Evolutionary conservation across 2,329 filamentous ascomycete genomes (phyloP).

Genomic region (Sclerotiophoma versabilis): DNA sequence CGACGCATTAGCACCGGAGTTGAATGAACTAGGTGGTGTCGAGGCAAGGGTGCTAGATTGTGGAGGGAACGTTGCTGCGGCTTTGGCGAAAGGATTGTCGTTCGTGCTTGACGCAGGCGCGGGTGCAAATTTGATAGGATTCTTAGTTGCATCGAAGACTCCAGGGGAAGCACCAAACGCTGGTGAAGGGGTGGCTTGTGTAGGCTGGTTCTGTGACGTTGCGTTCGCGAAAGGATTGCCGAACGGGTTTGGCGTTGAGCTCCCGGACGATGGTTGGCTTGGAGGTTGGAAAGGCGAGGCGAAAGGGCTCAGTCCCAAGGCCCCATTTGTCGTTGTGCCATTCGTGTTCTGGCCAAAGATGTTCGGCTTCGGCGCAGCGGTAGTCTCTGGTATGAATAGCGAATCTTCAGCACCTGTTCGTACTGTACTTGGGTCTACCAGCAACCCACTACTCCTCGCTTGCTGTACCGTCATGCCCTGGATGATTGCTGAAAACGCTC

Average conservation of each 20-base stretch:
- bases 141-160: slow-evolving; percentile 38
- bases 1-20: neutral
- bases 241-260: slow-evolving; percentile 20
- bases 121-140: slow-evolving; percentile 37
- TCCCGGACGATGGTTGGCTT: slow-evolving; percentile 2
- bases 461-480: slow-evolving; percentile 62
- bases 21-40: slow-evolving; percentile 12
- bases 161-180: slow-evolving; percentile 26
- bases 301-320: slow-evolving; percentile 24
- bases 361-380: slow-evolving; percentile 14
- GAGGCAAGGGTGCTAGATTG: slow-evolving; percentile 8
- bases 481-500: slow-evolving; percentile 64
- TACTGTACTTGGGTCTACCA: slow-evolving; percentile 50
- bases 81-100: slow-evolving; percentile 18
- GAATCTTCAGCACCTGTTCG: slow-evolving; percentile 43
- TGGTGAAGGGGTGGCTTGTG: neutral
- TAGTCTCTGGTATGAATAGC: slow-evolving; percentile 51
- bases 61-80: neutral
- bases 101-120: slow-evolving; percentile 2
- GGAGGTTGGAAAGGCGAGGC: slow-evolving; percentile 29
- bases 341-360: slow-evolving; percentile 20
- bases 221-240: slow-evolving; percentile 9
- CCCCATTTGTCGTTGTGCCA: slow-evolving; percentile 6
- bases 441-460: slow-evolving; percentile 58
- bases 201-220: neutral